phyloP scores from a whole-genome alignment of 805 yeast species.

The Ascoidea rubescens region DNA sequence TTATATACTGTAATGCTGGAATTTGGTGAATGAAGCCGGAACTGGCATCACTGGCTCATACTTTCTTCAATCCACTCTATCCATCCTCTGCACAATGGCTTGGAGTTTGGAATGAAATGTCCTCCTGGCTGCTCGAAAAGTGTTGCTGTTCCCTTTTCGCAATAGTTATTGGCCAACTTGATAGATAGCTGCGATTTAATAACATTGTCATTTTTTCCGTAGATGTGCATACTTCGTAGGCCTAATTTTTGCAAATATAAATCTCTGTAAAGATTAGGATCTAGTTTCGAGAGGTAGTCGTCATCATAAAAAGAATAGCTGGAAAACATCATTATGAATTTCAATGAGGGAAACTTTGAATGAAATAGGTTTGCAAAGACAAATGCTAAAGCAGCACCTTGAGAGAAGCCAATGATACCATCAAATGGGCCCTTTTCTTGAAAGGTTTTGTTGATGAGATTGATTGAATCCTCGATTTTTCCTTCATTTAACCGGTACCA shows the following conservation, averaged over 20 bases:
- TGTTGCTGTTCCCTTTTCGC: slow-evolving; percentile 28
- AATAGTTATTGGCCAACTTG: slow-evolving; percentile 41
- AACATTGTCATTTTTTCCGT: slow-evolving; percentile 80
- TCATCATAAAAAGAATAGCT: slow-evolving; percentile 38
- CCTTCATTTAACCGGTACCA: slow-evolving; percentile 37
- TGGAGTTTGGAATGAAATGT: slow-evolving; percentile 88
- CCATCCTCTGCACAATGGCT: slow-evolving; percentile 17
- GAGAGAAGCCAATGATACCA: slow-evolving; percentile 85
- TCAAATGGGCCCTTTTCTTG: slow-evolving; percentile 67
- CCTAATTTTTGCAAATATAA: slow-evolving; percentile 18
- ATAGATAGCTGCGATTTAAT: slow-evolving; percentile 63
- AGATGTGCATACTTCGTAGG: slow-evolving; percentile 50
- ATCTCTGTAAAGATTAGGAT: slow-evolving; percentile 4
- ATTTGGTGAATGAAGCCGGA: too few species aligned
- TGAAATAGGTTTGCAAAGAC: slow-evolving; percentile 48
- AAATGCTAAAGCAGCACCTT: slow-evolving; percentile 83
- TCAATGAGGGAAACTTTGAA: slow-evolving; percentile 30
- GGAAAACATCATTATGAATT: slow-evolving; percentile 65
- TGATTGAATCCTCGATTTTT: slow-evolving; percentile 33
- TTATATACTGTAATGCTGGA: too few species aligned
- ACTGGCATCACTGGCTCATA: too few species aligned
- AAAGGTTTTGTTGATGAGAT: slow-evolving; percentile 32
- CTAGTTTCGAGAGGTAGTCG: slow-evolving; percentile 12
- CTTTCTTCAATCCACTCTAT: slow-evolving; percentile 4
- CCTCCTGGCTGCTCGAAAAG: slow-evolving; percentile 85